Evolutionary conservation across 352 stramenopile species (phyloP).

Genomic region (Pythium plurisporium): DNA sequence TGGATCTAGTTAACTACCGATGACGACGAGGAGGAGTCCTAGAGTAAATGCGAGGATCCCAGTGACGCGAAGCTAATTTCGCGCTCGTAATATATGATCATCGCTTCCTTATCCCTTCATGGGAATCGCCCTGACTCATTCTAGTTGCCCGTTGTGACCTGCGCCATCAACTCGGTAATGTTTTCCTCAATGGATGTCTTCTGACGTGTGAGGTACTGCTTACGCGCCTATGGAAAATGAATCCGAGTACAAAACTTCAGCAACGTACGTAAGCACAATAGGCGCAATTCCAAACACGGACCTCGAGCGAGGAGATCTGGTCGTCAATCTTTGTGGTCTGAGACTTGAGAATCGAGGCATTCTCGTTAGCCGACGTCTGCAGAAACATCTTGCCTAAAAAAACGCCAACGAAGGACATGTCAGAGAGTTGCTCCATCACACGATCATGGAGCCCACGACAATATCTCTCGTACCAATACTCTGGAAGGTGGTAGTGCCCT

Average conservation of each 20-base stretch:
- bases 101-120: not conserved
- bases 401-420: not conserved
- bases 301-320: slow-evolving; percentile 67
- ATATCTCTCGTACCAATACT: slow-evolving; percentile 38
- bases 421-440: not conserved
- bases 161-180: slow-evolving; percentile 78
- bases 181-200: slow-evolving; percentile 77
- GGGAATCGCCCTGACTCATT: not conserved
- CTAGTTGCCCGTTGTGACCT: slow-evolving; percentile 44
- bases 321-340: slow-evolving; percentile 59
- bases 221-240: slow-evolving; percentile 64
- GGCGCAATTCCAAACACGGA: slow-evolving; percentile 13
- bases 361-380: slow-evolving; percentile 51
- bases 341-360: slow-evolving; percentile 46
- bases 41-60: too few species aligned
- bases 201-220: slow-evolving; percentile 78
- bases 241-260: too few species aligned
- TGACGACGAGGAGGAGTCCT: slow-evolving; percentile 61
- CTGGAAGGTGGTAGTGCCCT: slow-evolving; percentile 59
- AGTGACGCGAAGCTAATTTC: too few species aligned
- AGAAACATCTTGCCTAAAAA: slow-evolving; percentile 72
- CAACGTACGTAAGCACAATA: not conserved
- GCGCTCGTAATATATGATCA: slow-evolving; percentile 25
- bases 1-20: slow-evolving; percentile 47
- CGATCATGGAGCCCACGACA: not conserved